Conservation (phyloP, 139 green algal species). For the Chlorella ohadii region DNA sequence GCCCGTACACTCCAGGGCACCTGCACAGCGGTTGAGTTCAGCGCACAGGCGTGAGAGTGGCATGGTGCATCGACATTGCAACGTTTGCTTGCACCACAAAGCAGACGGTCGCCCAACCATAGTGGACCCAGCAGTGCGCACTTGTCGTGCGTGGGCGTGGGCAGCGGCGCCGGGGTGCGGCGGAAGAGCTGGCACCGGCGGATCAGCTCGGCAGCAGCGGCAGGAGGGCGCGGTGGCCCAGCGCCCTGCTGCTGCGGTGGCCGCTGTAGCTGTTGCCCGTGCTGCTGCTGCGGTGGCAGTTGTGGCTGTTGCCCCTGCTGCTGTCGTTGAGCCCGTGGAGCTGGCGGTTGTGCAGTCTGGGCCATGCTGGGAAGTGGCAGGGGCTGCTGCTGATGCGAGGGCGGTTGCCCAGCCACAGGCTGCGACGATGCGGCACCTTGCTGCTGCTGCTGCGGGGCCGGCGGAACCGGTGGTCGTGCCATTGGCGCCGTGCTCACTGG, state of each 20-base stretch:
- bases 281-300: too few relatives aligned
- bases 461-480: not conserved
- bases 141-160: not conserved
- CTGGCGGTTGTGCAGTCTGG: too few relatives aligned
- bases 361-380: too few relatives aligned
- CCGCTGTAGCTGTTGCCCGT: too few relatives aligned
- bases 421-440: not conserved
- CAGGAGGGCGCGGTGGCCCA: not conserved
- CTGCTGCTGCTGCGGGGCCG: not conserved
- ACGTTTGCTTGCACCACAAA: not conserved
- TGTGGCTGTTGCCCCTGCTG: not conserved
- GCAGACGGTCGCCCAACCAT: not conserved
- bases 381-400: too few relatives aligned
- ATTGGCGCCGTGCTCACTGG: not conserved
- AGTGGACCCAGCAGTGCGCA: not conserved
- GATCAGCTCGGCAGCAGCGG: not conserved
- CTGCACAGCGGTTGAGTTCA: conserved; percentile 3
- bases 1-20: conserved; percentile 52
- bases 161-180: not conserved
- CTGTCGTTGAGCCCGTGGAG: too few relatives aligned
- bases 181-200: not conserved
- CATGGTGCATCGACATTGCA: not conserved
- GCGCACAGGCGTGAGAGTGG: too few relatives aligned
- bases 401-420: too few relatives aligned
- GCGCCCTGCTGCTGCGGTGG: not conserved